These are phyloP conservation scores for Areca catechu DNA, from an alignment of 176 grass and related monocot species.

Conservation along the genomic window DNA sequence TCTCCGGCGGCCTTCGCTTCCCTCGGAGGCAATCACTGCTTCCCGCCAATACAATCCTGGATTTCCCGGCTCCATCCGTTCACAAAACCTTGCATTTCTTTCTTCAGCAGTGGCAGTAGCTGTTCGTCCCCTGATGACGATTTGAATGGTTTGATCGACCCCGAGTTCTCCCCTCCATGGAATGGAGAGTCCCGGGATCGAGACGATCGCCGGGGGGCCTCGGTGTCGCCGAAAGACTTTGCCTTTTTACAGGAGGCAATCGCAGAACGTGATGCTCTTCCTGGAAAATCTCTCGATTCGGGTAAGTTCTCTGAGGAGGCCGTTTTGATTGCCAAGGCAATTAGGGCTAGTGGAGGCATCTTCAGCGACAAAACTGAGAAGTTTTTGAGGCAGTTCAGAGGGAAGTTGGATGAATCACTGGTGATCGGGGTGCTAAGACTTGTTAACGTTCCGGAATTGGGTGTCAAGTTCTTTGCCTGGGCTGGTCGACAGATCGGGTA, in stretches of 20 bases:
- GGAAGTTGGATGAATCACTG: constrained; percentile 41
- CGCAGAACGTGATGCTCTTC: neutral
- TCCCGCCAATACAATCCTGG: neutral
- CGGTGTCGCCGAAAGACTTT: constrained; percentile 52
- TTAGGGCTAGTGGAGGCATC: constrained; percentile 36
- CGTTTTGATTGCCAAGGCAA: constrained; percentile 58
- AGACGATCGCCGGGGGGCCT: constrained; percentile 22
- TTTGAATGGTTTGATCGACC: constrained; percentile 29
- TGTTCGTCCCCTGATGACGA: constrained; percentile 22
- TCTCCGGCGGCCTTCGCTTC: constrained; percentile 4
- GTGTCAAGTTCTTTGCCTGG: constrained; percentile 88
- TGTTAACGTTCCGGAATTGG: constrained; percentile 47
- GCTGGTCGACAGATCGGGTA: constrained; percentile 83
- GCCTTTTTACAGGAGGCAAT: constrained; percentile 44
- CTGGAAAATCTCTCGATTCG: neutral
- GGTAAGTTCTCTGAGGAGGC: constrained; percentile 33
- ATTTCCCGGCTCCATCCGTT: constrained; percentile 8
- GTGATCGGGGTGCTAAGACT: constrained; percentile 54
- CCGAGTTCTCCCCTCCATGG: constrained; percentile 9
- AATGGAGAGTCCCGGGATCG: constrained; percentile 10
- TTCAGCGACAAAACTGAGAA: constrained; percentile 46
- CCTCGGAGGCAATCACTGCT: neutral
- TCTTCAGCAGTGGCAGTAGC: constrained; percentile 12
- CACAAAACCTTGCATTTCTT: constrained; percentile 14
- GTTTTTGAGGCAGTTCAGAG: constrained; percentile 55